phyloP scores from a whole-genome alignment of 257 asterid species.

The Cinchona pubescens region DNA sequence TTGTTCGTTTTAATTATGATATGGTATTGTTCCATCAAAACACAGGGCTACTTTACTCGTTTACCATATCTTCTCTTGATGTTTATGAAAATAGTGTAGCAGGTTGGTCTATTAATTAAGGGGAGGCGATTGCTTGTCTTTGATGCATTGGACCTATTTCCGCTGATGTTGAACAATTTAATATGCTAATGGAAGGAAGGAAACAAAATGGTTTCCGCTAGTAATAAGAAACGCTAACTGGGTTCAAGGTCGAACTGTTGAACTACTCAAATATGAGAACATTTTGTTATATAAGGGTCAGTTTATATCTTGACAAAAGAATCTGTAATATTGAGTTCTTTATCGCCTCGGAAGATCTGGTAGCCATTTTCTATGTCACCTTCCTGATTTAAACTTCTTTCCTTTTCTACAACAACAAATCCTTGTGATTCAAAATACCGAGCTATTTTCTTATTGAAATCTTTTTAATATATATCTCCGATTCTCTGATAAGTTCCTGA shows the following conservation, averaged over 20 bases:
- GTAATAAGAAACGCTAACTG: not conserved
- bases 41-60: not conserved
- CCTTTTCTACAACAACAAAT: not conserved
- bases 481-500: not conserved
- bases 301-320: not conserved
- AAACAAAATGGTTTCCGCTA: not conserved
- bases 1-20: not conserved
- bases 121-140: too few relatives aligned
- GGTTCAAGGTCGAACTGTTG: not conserved
- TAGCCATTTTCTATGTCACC: not conserved
- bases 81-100: not conserved
- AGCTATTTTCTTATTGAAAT: not conserved
- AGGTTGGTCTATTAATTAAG: not conserved
- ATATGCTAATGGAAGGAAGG: not conserved
- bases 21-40: not conserved
- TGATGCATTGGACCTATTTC: not conserved
- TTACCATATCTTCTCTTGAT: too few relatives aligned
- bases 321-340: not conserved
- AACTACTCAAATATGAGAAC: not conserved
- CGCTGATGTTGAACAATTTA: not conserved
- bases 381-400: not conserved
- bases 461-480: not conserved
- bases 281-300: not conserved
- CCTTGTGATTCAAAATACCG: not conserved
- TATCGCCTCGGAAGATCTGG: not conserved